phyloP scores from a whole-genome alignment of 345 rosid genomes.

The Stellera chamaejasme region DNA sequence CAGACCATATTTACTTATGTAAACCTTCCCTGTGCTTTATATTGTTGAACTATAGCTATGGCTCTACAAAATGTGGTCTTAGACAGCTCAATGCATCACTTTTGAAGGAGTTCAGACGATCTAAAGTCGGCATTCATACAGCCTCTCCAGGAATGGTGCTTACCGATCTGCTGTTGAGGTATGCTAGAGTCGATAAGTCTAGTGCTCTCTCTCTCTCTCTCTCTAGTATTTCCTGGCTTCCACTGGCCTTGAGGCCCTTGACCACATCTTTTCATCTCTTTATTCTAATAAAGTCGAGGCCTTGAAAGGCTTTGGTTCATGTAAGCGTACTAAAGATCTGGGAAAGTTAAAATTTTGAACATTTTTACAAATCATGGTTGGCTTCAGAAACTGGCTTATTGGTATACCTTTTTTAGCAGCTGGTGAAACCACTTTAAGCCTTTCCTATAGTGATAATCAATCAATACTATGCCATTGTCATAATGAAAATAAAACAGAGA shows the following conservation, averaged over 20 bases:
- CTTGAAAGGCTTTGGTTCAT: no score
- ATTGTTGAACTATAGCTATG: constrained; percentile 47
- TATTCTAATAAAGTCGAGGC: no score
- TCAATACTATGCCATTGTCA: not conserved
- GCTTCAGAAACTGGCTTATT: no score
- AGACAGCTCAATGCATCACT: constrained; percentile 87
- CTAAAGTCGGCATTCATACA: constrained; percentile 85
- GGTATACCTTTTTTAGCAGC: no score
- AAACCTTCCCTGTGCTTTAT: not conserved
- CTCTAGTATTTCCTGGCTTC: not conserved
- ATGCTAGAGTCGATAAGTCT: constrained; percentile 2
- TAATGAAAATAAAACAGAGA: no score
- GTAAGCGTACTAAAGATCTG: no score
- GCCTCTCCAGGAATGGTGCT: constrained; percentile 99
- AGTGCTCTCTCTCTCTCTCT: not conserved
- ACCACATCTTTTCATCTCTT: no score
- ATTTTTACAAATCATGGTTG: no score
- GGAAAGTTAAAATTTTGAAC: no score
- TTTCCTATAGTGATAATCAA: not conserved
- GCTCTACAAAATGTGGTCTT: constrained; percentile 96
- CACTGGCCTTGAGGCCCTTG: no score
- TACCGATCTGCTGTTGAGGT: constrained; percentile 89
- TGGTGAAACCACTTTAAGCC: no score
- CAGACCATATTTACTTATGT: no score
- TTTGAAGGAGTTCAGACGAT: constrained; percentile 64